Conservation (phyloP, 768 basidiomycete species). For the Tricholoma sp. region DNA sequence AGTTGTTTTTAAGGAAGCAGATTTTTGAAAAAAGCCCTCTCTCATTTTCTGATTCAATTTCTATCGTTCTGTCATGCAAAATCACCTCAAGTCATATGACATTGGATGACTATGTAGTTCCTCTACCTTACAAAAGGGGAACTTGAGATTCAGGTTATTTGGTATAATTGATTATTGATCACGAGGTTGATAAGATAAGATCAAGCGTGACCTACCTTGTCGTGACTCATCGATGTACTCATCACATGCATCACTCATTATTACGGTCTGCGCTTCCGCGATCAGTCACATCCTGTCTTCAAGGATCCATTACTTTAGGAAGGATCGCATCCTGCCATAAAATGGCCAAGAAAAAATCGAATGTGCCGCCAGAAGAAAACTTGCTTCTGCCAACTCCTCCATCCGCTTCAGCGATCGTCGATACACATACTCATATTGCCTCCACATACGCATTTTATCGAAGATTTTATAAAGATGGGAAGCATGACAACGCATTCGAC, state of each 20-base stretch:
- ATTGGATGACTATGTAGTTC: conserved; percentile 3
- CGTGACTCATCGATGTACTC: too few species aligned
- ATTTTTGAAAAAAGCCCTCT: background rate
- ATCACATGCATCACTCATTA: too few species aligned
- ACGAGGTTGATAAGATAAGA: too few species aligned
- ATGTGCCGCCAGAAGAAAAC: conserved; percentile 30
- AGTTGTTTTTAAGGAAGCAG: too few species aligned
- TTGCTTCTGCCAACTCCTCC: conserved; percentile 35
- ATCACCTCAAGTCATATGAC: background rate
- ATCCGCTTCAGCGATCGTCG: conserved; percentile 47
- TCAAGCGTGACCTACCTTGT: too few species aligned
- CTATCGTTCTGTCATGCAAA: background rate
- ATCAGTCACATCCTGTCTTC: background rate
- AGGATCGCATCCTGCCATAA: background rate
- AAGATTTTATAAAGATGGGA: conserved; percentile 53
- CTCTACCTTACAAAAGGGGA: conserved; percentile 7
- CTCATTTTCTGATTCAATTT: background rate
- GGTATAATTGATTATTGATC: too few species aligned
- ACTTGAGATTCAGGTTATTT: too few species aligned
- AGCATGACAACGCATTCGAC: conserved; percentile 53
- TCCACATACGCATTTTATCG: conserved; percentile 66
- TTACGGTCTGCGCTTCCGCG: background rate
- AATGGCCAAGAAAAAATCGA: conserved; percentile 26
- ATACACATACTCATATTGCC: conserved; percentile 84
- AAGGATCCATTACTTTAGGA: background rate